Conservation (phyloP, 768 basidiomycete genomes). For the Naganishia onofrii region DNA sequence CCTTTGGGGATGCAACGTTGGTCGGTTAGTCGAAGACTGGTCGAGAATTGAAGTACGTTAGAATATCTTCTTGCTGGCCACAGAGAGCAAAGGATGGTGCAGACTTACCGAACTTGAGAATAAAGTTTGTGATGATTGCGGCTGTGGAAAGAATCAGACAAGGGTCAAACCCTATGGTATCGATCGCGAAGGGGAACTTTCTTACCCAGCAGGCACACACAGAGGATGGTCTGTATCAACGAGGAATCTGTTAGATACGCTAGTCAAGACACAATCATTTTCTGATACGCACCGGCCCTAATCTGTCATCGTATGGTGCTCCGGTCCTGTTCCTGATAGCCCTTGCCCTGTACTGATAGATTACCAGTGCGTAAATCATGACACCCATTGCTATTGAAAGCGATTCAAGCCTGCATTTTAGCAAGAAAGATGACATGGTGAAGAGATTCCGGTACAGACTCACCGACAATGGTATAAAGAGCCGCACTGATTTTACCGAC, state of each 20-base stretch:
- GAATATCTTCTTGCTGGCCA: background rate
- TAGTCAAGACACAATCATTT: constrained; percentile 19
- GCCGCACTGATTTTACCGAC: constrained; percentile 93
- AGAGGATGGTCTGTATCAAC: constrained; percentile 39
- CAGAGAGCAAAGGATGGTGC: background rate
- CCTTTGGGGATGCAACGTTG: too few relatives aligned
- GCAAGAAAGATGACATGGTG: constrained; percentile 23
- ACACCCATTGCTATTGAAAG: constrained; percentile 78
- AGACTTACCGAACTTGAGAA: constrained; percentile 46
- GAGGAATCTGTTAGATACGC: background rate
- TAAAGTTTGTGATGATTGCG: constrained; percentile 50
- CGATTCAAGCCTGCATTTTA: constrained; percentile 8
- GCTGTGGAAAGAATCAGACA: background rate
- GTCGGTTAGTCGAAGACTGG: constrained; percentile 13
- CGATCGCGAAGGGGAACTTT: background rate
- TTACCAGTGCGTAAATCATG: constrained; percentile 92
- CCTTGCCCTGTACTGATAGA: constrained; percentile 93
- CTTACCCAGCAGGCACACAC: constrained; percentile 42
- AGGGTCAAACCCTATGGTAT: background rate
- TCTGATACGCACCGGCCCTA: constrained; percentile 75
- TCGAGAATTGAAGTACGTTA: background rate
- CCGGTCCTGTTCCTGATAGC: constrained; percentile 87
- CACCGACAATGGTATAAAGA: constrained; percentile 92
- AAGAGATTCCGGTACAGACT: constrained; percentile 42
- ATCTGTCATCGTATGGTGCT: constrained; percentile 92